These are phyloP conservation scores for Aspergillus amoenus DNA, from an alignment of 2,329 filamentous ascomycete genomes.

Conservation along the genomic window DNA sequence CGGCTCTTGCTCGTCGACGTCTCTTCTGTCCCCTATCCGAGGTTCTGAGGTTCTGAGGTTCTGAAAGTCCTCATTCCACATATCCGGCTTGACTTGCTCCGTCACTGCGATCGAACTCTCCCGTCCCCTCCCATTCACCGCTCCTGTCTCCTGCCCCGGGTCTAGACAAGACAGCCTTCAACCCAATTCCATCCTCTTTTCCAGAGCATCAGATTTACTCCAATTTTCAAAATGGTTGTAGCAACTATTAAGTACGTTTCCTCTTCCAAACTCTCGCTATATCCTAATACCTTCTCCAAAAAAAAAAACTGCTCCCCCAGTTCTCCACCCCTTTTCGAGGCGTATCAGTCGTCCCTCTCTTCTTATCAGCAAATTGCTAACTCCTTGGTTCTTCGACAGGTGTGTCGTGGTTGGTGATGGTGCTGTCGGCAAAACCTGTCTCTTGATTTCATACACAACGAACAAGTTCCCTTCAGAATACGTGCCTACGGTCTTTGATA, in stretches of 20 bases:
- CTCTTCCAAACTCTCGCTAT: conserved; percentile 3
- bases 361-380: conserved; percentile 17
- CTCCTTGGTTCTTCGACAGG: conserved; percentile 50
- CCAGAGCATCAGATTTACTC: conserved; percentile 13
- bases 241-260: conserved; percentile 61
- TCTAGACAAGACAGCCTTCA: conserved; percentile 21
- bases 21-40: conserved; percentile 4
- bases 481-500: conserved; percentile 98
- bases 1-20: conserved; percentile 11
- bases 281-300: conserved; percentile 9
- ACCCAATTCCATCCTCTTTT: conserved; percentile 9
- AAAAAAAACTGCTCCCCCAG: background rate
- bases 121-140: conserved; percentile 15
- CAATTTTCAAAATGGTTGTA: conserved; percentile 53
- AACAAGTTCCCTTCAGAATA: conserved; percentile 99
- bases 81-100: conserved; percentile 6
- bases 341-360: conserved; percentile 5
- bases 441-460: conserved; percentile 98
- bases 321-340: conserved; percentile 11
- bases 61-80: conserved; percentile 2
- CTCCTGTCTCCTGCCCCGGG: conserved; percentile 15
- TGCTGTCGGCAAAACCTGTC: conserved; percentile 98
- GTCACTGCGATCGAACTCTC: conserved; percentile 7
- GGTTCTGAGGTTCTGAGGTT: conserved; percentile 1
- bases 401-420: conserved; percentile 99